Evolutionary conservation across 352 stramenopile genomes (phyloP).

Genomic region (Pythium biforme): DNA sequence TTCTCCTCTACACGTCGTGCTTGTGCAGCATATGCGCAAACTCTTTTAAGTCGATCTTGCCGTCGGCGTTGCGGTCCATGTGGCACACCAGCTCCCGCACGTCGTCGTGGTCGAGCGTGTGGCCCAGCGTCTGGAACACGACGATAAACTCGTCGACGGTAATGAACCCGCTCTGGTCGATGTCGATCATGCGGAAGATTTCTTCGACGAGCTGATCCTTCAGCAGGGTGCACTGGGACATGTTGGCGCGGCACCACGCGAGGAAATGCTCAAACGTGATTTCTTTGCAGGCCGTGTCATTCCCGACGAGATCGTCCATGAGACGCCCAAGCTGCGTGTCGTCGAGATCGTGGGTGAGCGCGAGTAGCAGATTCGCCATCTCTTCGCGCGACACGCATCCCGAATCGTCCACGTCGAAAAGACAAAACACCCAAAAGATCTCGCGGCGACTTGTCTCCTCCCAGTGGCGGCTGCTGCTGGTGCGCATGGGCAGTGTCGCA

Average conservation of each 20-base stretch:
- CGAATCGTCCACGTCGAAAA: slow-evolving; percentile 67
- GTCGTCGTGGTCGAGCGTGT: slow-evolving; percentile 70
- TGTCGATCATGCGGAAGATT: slow-evolving; percentile 74
- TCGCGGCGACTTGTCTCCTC: slow-evolving; percentile 55
- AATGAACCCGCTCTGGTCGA: slow-evolving; percentile 57
- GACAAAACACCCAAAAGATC: slow-evolving; percentile 68
- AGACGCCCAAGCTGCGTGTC: slow-evolving; percentile 54
- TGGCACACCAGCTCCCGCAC: slow-evolving; percentile 73
- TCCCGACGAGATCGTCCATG: slow-evolving; percentile 50
- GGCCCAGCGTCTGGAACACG: slow-evolving; percentile 67
- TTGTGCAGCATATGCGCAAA: slow-evolving; percentile 75
- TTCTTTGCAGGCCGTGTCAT: slow-evolving; percentile 36
- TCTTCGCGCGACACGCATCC: slow-evolving; percentile 58
- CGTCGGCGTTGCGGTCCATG: slow-evolving; percentile 72
- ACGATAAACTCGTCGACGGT: slow-evolving; percentile 75
- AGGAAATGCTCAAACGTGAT: slow-evolving; percentile 72
- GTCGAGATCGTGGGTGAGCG: slow-evolving; percentile 67
- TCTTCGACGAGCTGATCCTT: slow-evolving; percentile 66
- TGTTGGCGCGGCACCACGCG: slow-evolving; percentile 65
- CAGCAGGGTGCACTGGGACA: slow-evolving; percentile 48
- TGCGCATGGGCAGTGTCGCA: not conserved
- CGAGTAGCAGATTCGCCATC: slow-evolving; percentile 53
- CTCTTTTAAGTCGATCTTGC: slow-evolving; percentile 74
- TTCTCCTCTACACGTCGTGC: slow-evolving; percentile 71
- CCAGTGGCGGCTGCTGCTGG: not conserved